These are phyloP conservation scores for Hypoxylon rickii DNA, from an alignment of 495 filamentous ascomycete genomes.

Conservation along the genomic window DNA sequence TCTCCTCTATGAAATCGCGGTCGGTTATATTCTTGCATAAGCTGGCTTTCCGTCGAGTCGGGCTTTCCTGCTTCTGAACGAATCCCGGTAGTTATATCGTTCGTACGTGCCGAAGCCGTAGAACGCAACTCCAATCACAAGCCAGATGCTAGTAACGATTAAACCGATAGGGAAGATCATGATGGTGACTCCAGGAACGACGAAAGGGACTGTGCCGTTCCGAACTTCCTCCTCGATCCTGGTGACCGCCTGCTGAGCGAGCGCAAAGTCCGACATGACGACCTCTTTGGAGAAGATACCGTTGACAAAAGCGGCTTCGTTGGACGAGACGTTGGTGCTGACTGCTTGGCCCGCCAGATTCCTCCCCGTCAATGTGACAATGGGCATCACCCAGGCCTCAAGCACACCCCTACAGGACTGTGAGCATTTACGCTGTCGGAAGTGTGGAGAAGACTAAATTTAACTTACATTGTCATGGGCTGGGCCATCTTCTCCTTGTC, in stretches of 20 bases:
- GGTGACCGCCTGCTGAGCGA: constrained; percentile 48
- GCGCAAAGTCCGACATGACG: constrained; percentile 46
- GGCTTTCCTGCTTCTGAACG: constrained; percentile 61
- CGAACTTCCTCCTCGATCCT: constrained; percentile 37
- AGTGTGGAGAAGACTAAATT: background rate
- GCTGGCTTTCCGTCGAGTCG: constrained; percentile 39
- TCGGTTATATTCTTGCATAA: constrained; percentile 41
- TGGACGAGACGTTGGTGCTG: constrained; percentile 64
- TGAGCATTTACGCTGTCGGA: constrained; percentile 37
- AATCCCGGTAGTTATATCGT: constrained; percentile 65
- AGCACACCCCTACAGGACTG: constrained; percentile 51
- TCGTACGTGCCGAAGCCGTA: constrained; percentile 67
- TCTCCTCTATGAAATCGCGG: background rate
- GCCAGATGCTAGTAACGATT: constrained; percentile 67
- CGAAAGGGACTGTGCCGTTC: constrained; percentile 57
- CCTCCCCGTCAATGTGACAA: constrained; percentile 60
- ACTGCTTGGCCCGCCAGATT: constrained; percentile 50
- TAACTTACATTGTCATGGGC: constrained; percentile 50
- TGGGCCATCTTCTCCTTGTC: constrained; percentile 48
- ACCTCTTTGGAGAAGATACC: constrained; percentile 65
- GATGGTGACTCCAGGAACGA: constrained; percentile 68
- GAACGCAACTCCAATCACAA: constrained; percentile 54
- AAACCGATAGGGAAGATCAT: constrained; percentile 70
- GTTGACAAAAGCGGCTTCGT: constrained; percentile 69
- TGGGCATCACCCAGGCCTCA: constrained; percentile 64